Percentiles rank a stretch among this genome's conserved stretches.
Evolutionary conservation across 352 stramenopile genomes (phyloP).

Genomic region (Globisporangium viniferum): DNA sequence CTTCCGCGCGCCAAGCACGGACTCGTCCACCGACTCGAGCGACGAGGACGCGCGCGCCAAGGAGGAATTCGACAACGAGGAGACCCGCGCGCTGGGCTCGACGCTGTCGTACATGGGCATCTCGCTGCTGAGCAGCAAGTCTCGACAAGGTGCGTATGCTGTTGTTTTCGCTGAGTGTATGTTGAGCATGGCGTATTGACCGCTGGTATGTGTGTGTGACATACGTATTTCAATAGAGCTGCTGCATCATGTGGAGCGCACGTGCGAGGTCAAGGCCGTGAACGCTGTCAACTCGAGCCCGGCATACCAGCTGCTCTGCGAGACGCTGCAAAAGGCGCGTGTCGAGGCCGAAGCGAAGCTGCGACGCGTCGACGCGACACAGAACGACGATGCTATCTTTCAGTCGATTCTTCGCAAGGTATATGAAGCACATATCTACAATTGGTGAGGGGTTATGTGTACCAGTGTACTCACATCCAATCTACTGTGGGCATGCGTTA

Average conservation of each 20-base stretch:
- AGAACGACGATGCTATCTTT: conserved; percentile 17
- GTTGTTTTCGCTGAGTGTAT: not conserved
- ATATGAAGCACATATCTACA: not conserved
- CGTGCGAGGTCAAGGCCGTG: conserved; percentile 60
- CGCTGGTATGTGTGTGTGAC: not conserved
- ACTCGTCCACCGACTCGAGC: conserved; percentile 45
- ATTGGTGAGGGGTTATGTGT: not conserved
- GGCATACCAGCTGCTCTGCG: conserved; percentile 58
- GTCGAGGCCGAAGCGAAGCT: conserved; percentile 50
- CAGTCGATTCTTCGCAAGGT: conserved; percentile 29
- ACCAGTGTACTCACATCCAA: not conserved
- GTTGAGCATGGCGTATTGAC: not conserved
- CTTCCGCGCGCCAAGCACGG: conserved; percentile 50
- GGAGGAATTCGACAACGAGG: conserved; percentile 13
- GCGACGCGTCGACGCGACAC: conserved; percentile 17
- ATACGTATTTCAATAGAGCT: conserved; percentile 32
- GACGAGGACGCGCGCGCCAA: conserved; percentile 26
- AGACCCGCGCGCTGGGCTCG: not conserved
- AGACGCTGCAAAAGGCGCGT: conserved; percentile 55
- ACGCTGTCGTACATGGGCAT: conserved; percentile 10
- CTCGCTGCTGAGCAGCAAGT: conserved; percentile 12
- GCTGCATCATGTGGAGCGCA: conserved; percentile 53
- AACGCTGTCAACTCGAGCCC: conserved; percentile 45
- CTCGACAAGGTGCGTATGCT: conserved; percentile 29
- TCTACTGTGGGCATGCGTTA: not conserved